Evolutionary conservation across 2,329 filamentous ascomycete species (phyloP).

Genomic region (Alternaria sp.): DNA sequence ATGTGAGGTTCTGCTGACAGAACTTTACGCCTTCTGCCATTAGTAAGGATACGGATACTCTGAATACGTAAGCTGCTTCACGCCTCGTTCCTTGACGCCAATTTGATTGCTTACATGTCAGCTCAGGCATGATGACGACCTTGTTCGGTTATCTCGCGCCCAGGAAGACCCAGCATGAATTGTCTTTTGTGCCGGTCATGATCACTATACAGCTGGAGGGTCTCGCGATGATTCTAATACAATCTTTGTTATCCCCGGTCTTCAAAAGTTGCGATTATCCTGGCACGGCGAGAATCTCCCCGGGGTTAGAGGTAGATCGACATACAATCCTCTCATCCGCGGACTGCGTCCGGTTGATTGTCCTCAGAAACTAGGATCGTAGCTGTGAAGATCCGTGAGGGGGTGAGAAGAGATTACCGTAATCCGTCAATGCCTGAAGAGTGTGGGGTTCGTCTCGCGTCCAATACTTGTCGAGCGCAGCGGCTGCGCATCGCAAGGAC

Average conservation of each 20-base stretch:
- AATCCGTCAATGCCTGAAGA: conserved; percentile 1
- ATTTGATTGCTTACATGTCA: background rate
- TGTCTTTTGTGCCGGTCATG: background rate
- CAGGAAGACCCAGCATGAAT: background rate
- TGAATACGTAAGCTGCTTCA: background rate
- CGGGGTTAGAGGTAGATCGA: conserved; percentile 16
- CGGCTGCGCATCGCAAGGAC: background rate
- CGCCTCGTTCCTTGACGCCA: background rate
- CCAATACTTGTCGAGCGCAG: background rate
- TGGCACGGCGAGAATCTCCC: conserved; percentile 7
- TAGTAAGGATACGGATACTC: background rate
- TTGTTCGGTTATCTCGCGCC: background rate
- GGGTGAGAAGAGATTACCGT: background rate
- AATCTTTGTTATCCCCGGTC: background rate
- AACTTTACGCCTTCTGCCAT: background rate
- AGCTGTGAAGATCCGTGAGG: conserved; percentile 11
- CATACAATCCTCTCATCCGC: conserved; percentile 11
- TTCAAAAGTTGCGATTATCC: conserved; percentile 12
- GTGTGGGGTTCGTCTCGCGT: background rate
- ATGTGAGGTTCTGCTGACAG: background rate
- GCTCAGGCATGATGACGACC: background rate
- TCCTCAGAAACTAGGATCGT: conserved; percentile 6
- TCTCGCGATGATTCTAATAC: background rate
- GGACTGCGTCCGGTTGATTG: conserved; percentile 3
- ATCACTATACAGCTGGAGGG: background rate